Evolutionary conservation across 2,329 filamentous ascomycete genomes (phyloP).

Genomic region (Arthrinium phaeospermum): DNA sequence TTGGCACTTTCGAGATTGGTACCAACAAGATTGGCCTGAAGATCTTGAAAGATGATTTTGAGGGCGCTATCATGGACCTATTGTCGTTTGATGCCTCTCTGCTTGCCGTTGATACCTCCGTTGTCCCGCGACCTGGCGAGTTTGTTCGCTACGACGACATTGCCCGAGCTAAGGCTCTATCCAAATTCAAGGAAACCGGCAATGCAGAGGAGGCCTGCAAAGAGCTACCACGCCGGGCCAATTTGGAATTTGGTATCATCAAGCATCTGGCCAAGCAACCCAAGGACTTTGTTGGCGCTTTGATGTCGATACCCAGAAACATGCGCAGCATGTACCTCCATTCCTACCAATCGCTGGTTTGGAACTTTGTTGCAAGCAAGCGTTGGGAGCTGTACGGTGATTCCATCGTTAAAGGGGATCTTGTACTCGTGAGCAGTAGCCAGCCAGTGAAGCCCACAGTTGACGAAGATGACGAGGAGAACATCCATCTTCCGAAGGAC

Average conservation of each 20-base stretch:
- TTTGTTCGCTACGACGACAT: conserved; percentile 72
- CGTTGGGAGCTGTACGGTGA: conserved; percentile 79
- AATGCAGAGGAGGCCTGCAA: conserved; percentile 66
- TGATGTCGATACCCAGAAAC: conserved; percentile 80
- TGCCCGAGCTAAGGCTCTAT: conserved; percentile 77
- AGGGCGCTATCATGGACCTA: conserved; percentile 79
- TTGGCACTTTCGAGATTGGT: conserved; percentile 84
- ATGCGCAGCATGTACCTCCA: conserved; percentile 95
- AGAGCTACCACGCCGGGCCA: conserved; percentile 79
- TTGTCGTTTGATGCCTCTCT: conserved; percentile 73
- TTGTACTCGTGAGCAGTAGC: conserved; percentile 64
- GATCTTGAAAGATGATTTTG: conserved; percentile 81
- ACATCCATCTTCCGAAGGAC: conserved; percentile 60
- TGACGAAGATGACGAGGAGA: conserved; percentile 65
- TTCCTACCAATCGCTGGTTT: conserved; percentile 93
- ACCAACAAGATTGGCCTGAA: conserved; percentile 86
- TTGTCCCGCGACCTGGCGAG: conserved; percentile 48
- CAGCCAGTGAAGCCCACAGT: conserved; percentile 42
- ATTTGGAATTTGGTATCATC: conserved; percentile 80
- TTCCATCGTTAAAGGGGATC: conserved; percentile 81
- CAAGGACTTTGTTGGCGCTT: conserved; percentile 78
- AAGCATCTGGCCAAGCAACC: conserved; percentile 69
- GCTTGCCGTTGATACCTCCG: conserved; percentile 48
- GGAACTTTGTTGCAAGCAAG: conserved; percentile 84
- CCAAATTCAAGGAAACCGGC: conserved; percentile 70